phyloP scores from a whole-genome alignment of 768 basidiomycete genomes.

The Boletus tomentosulus region DNA sequence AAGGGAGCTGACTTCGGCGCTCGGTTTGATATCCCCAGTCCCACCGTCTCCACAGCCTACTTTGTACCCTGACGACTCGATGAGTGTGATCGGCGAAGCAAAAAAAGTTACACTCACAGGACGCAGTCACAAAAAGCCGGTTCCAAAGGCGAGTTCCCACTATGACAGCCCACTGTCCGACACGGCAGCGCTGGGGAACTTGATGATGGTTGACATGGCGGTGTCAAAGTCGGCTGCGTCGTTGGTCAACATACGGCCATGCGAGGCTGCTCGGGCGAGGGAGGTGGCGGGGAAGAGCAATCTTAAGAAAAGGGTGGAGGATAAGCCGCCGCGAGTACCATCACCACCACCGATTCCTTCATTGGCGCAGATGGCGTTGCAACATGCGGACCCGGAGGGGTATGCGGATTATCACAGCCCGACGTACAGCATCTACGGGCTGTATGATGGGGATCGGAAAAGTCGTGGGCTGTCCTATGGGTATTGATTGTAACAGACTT shows the following conservation, averaged over 20 bases:
- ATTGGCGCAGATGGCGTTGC: slow-evolving; percentile 68
- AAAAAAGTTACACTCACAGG: slow-evolving; percentile 23
- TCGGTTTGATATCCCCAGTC: slow-evolving; percentile 33
- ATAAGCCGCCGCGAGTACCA: slow-evolving; percentile 74
- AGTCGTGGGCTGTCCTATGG: slow-evolving; percentile 34
- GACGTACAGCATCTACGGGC: slow-evolving; percentile 77
- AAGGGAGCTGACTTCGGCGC: slow-evolving; percentile 36
- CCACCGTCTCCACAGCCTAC: slow-evolving; percentile 58
- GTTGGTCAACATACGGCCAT: slow-evolving; percentile 28
- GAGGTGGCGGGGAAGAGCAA: slow-evolving; percentile 25
- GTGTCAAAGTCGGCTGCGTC: slow-evolving; percentile 34
- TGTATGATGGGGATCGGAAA: slow-evolving; percentile 64
- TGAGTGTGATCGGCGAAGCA: slow-evolving; percentile 51
- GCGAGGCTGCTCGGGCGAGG: slow-evolving; percentile 26
- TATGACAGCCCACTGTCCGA: slow-evolving; percentile 32
- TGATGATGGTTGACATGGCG: slow-evolving; percentile 61
- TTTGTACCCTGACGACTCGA: slow-evolving; percentile 68
- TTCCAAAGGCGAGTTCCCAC: slow-evolving; percentile 18
- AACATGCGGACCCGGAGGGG: slow-evolving; percentile 56
- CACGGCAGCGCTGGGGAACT: slow-evolving; percentile 48
- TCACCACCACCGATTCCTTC: slow-evolving; percentile 73
- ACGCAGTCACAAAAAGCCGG: slow-evolving; percentile 33
- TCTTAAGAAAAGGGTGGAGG: slow-evolving; percentile 38
- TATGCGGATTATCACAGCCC: slow-evolving; percentile 71
- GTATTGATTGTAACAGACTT: slow-evolving; percentile 13